These are phyloP conservation scores for Microascus cirrosus DNA, from an alignment of 2,329 filamentous ascomycete genomes.

Conservation along the genomic window DNA sequence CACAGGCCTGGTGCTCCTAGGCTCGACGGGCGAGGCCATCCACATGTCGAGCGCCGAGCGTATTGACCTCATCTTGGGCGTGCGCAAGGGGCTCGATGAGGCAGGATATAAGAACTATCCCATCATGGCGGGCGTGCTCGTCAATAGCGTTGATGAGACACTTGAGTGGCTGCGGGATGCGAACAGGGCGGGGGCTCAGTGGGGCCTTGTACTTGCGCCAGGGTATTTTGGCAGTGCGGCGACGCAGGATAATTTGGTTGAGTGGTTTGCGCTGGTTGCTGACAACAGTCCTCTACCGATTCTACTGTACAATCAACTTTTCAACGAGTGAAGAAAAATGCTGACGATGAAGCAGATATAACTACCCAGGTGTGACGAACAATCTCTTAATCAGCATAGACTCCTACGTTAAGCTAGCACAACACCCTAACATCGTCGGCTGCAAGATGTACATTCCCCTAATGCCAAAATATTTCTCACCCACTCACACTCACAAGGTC, in stretches of 20 bases:
- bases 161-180: slow-evolving; percentile 44
- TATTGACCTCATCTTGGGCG: slow-evolving; percentile 38
- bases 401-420: slow-evolving; percentile 44
- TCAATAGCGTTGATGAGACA: slow-evolving; percentile 51
- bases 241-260: slow-evolving; percentile 41
- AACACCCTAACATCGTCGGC: slow-evolving; percentile 56
- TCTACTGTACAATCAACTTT: slow-evolving; percentile 31
- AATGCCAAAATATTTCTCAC: too few species aligned
- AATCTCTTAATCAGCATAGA: slow-evolving; percentile 46
- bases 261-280: slow-evolving; percentile 48
- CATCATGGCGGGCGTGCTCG: slow-evolving; percentile 49
- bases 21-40: slow-evolving; percentile 53
- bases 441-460: too few species aligned
- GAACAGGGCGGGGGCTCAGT: slow-evolving; percentile 45
- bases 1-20: slow-evolving; percentile 49
- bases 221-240: slow-evolving; percentile 47
- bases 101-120: slow-evolving; percentile 47
- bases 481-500: too few species aligned
- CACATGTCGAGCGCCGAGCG: slow-evolving; percentile 50
- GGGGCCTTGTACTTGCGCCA: slow-evolving; percentile 46
- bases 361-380: slow-evolving; percentile 59
- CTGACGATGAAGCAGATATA: slow-evolving; percentile 33
- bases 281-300: slow-evolving; percentile 46
- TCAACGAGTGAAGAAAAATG: not conserved
- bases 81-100: slow-evolving; percentile 41